These are phyloP conservation scores for Ophiorrhiza pumila DNA, from an alignment of 257 asterid genomes.

Conservation along the genomic window DNA sequence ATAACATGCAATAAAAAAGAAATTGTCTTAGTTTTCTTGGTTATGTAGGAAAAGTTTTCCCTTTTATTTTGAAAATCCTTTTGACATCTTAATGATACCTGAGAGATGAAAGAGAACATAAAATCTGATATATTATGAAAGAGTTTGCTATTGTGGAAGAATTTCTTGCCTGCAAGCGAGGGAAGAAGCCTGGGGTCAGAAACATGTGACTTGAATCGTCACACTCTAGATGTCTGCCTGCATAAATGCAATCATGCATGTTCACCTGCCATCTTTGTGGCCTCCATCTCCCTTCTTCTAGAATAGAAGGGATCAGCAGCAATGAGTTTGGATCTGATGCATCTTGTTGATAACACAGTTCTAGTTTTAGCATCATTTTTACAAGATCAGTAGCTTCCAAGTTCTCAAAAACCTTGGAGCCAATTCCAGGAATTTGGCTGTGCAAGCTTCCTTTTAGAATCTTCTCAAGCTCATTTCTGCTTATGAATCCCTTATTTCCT, in stretches of 20 bases:
- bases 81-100: background rate
- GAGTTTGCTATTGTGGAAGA: background rate
- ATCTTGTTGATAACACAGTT: constrained; percentile 75
- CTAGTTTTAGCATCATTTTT: constrained; percentile 77
- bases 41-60: background rate
- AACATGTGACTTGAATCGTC: constrained; percentile 71
- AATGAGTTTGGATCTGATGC: constrained; percentile 53
- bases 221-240: constrained; percentile 73
- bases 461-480: constrained; percentile 72
- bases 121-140: background rate
- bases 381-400: constrained; percentile 56
- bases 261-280: constrained; percentile 59
- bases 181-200: constrained; percentile 75
- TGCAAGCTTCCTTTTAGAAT: constrained; percentile 49
- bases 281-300: constrained; percentile 71
- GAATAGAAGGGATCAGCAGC: constrained; percentile 51
- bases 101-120: background rate
- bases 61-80: background rate
- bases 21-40: too few species aligned
- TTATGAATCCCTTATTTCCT: constrained; percentile 49
- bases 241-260: constrained; percentile 46
- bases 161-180: constrained; percentile 69
- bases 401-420: constrained; percentile 54
- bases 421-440: constrained; percentile 57
- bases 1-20: too few species aligned